Percentiles rank a stretch among this genome's conserved stretches.
Evolutionary conservation across 176 grass and related monocot species (phyloP).

Genomic region (Bothriochloa decipiens): DNA sequence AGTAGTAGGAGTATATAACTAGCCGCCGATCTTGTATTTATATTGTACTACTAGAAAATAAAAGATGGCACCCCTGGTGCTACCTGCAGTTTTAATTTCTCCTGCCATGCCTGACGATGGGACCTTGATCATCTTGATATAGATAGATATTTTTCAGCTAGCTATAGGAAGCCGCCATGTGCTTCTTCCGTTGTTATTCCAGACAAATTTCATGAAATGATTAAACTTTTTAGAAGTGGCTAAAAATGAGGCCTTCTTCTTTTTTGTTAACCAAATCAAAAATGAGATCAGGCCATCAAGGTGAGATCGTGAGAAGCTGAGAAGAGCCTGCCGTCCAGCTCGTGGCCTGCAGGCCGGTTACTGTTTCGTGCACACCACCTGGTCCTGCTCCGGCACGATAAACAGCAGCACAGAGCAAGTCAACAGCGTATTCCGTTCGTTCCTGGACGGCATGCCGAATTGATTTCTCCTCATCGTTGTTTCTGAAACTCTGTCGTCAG

Average conservation of each 20-base stretch:
- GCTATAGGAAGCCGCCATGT: slow-evolving; percentile 21
- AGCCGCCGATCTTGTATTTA: not conserved
- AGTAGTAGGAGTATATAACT: not conserved
- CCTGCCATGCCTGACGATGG: not conserved
- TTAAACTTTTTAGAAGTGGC: not conserved
- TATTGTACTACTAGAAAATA: not conserved
- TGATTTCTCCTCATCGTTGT: not conserved
- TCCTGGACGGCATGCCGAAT: too few species aligned
- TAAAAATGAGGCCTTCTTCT: not conserved
- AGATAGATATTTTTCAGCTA: not conserved
- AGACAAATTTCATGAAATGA: not conserved
- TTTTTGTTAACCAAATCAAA: not conserved
- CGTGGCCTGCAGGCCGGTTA: not conserved
- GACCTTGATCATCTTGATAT: not conserved
- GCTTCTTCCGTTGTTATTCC: slow-evolving; percentile 14
- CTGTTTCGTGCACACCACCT: slow-evolving; percentile 11
- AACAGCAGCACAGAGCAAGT: not conserved
- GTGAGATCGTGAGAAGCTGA: not conserved
- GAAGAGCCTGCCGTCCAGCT: not conserved
- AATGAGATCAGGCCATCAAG: not conserved
- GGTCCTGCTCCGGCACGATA: not conserved
- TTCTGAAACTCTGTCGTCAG: not conserved
- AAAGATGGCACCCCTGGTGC: not conserved
- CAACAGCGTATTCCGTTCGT: not conserved
- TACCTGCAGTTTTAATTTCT: not conserved